A percentile compares a stretch with the other conserved stretches of the same genome.
Conservation (phyloP, 208 protist species). For the Wallacemonas sp. region DNA sequence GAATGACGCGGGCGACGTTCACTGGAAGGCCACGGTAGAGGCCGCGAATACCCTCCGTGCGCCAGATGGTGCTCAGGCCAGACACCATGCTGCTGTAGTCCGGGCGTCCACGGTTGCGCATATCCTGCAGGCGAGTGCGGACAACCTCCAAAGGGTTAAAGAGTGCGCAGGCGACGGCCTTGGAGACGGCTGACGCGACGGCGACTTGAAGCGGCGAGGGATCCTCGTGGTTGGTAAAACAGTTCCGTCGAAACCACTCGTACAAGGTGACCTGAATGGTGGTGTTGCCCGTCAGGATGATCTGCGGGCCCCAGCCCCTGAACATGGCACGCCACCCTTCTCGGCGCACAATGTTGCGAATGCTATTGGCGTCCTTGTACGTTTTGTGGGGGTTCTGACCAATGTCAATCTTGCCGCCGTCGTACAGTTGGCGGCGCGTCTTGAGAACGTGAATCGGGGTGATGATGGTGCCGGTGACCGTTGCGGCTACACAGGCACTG, state of each 20-base stretch:
- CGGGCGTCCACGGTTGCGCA: slow-evolving; percentile 36
- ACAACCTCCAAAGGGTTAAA: slow-evolving; percentile 88
- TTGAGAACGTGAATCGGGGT: slow-evolving; percentile 81
- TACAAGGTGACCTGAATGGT: slow-evolving; percentile 85
- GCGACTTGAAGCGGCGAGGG: slow-evolving; percentile 62
- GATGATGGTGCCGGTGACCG: slow-evolving; percentile 56
- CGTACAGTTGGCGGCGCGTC: slow-evolving; percentile 73
- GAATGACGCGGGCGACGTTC: slow-evolving; percentile 79
- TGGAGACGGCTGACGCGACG: slow-evolving; percentile 61
- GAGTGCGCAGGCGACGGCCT: slow-evolving; percentile 55
- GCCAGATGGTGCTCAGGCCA: slow-evolving; percentile 68
- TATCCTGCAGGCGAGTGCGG: slow-evolving; percentile 76
- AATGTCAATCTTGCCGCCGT: slow-evolving; percentile 14
- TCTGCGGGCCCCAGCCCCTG: slow-evolving; percentile 67
- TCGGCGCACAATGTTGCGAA: slow-evolving; percentile 35
- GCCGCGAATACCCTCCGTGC: slow-evolving; percentile 60
- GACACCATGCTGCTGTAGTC: slow-evolving; percentile 58
- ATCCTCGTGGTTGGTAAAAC: slow-evolving; percentile 55
- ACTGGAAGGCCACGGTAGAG: slow-evolving; percentile 80
- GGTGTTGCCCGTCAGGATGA: slow-evolving; percentile 73
- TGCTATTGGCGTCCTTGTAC: slow-evolving; percentile 6
- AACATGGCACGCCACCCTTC: slow-evolving; percentile 74
- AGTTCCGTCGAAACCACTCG: slow-evolving; percentile 67
- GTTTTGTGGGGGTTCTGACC: slow-evolving; percentile 3
- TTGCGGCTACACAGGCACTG: slow-evolving; percentile 61